These are phyloP conservation scores for Leccinum subfulvum DNA, from an alignment of 1,284 basidiomycete genomes.

Conservation along the genomic window DNA sequence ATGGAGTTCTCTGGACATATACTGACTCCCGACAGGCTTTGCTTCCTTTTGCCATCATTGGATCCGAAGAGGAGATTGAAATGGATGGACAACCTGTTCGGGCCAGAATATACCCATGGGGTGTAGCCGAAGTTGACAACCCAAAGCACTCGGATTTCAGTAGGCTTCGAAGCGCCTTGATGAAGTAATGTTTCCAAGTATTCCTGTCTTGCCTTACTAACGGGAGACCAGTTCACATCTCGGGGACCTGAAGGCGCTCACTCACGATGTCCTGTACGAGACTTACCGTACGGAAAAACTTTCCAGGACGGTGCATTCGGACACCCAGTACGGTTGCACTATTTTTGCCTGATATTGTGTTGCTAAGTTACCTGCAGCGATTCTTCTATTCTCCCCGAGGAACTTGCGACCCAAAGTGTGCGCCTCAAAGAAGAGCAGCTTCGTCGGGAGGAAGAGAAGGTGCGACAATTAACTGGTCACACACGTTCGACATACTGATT, in stretches of 20 bases:
- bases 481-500: constrained; percentile 12
- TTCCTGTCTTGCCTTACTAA: constrained; percentile 8
- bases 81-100: constrained; percentile 90
- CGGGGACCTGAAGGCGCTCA: constrained; percentile 91
- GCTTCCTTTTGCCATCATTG: constrained; percentile 96
- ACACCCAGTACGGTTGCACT: constrained; percentile 61
- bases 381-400: constrained; percentile 90
- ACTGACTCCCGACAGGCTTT: constrained; percentile 53
- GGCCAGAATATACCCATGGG: constrained; percentile 96
- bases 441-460: constrained; percentile 95
- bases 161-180: constrained; percentile 84
- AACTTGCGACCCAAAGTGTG: constrained; percentile 94
- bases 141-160: constrained; percentile 98
- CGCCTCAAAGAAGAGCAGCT: constrained; percentile 99
- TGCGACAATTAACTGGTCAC: constrained; percentile 27
- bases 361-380: constrained; percentile 49
- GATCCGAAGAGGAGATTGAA: constrained; percentile 95
- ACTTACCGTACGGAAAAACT: constrained; percentile 99
- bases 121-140: constrained; percentile 97
- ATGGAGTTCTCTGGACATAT: neutral
- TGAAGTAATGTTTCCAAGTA: constrained; percentile 59
- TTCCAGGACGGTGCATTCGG: constrained; percentile 87
- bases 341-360: constrained; percentile 4
- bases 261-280: constrained; percentile 92
- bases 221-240: constrained; percentile 77